Base-by-base conservation (phyloP, 257 asterid species). In the Misopates orontium region DNA sequence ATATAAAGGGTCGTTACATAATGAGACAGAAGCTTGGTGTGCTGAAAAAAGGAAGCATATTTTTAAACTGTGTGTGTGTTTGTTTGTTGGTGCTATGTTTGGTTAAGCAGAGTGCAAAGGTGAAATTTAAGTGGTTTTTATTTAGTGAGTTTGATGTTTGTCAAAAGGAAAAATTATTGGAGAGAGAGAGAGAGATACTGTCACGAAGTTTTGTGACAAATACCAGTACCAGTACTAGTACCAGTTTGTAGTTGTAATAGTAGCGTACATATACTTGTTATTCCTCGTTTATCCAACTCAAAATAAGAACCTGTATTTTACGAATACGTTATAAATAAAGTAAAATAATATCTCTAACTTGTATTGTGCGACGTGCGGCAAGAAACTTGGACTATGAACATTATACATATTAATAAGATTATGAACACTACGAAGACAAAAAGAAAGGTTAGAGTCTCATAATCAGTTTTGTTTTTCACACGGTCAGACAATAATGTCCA, bases 71-170 rank as follows among this genome's bases (percentile, higher is more conserved):
- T 32, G 53, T 39, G 36, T 11, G 13, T 44, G 71, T 14, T 36
- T 59, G 71, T 52, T 60, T 78, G 52, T 40, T 60, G 11, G 45
- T 66, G 71, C 64, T 78, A 53, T 55, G 76, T 77, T 71, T 71
- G 81, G 79, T 64, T 74, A 48, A 62, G 76, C 62, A 62, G 78
- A 66, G 50, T 40, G 59, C 69, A 63, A 72, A 72, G 72, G 70
- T 68, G 39, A 62, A 76, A 45, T 20, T 17, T 42, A 51, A 57
- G 44, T 76, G 80, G 68, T 71, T 68, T 64, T 70, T 69, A 78
- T 75, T 75, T 75, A 60, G 83, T 53, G 85, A 76, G 85, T 62
- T 81, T 81, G 89, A 74, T 82, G 88, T 78, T 81, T 81, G 82
- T 76, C 77, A 64, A 78, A n/a, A 85, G 73, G 84, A 67, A 78